Base-by-base conservation (phyloP, 352 stramenopile species). In the Globisporangium nagaii region DNA sequence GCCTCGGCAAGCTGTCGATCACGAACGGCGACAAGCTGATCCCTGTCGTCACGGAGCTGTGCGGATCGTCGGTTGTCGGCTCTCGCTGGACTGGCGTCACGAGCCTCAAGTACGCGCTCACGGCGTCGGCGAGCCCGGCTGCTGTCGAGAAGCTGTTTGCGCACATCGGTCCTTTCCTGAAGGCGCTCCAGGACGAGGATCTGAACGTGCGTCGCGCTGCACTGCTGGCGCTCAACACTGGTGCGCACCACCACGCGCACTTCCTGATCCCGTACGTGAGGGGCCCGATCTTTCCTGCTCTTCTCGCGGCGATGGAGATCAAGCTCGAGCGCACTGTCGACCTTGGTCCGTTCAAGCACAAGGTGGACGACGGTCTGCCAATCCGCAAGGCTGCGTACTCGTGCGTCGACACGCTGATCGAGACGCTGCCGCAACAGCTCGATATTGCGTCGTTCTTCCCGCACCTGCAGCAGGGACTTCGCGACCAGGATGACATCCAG, bases 261-360 rank as follows among this genome's bases (percentile, higher is more conserved):
- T 79, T 86, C 55, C 53, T 94, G 25, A 68, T 76, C 19, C 78
- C 85, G 17, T 84, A 86, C 52, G 79, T 93, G 37, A 86, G 89
- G 31, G 84, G 95, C 2, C 68, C 75, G 30, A 92, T 99, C 40
- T 83, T 98, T 50, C 95, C 95, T 19, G 68, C 87, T 12, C 75
- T 99, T 3, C 85, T 98, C 32, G 84, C 87, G 48, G 76, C 82
- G 15, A 93, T 95, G 22, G 76, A 96, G 45, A 81, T 99, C 19
- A 98, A 98, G 65, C 67, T 98, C 53, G 90, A 99, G 63, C 86
- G 96, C 28, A 91, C 96, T 31, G 96, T 99, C 32, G 95, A 99
- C 68, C 82, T 99, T 47, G 97, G 97, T 50, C 97, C 97, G 20
- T 99, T 99, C 75, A 99, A 98, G 65, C 96, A 99, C 67, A 98